These are phyloP conservation scores for Citrullus amarus DNA, from an alignment of 306 rosid genomes.

Conservation along the genomic window DNA sequence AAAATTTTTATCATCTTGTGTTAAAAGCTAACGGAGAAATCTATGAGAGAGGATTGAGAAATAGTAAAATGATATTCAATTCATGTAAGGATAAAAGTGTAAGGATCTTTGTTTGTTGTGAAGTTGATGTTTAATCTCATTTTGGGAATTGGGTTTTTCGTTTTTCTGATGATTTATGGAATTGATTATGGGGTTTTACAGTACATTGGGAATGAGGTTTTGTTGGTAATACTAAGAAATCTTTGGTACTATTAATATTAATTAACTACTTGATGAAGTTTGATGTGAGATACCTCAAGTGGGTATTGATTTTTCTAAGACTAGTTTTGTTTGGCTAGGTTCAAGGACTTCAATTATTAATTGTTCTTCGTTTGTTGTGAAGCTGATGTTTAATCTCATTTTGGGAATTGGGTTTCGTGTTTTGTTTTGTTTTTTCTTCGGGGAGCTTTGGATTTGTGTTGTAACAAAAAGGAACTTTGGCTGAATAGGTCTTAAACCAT, in stretches of 20 bases:
- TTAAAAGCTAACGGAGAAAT: too few relatives aligned
- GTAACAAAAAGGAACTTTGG: not conserved
- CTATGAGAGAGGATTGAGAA: too few relatives aligned
- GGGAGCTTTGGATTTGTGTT: not conserved
- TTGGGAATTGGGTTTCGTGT: not conserved
- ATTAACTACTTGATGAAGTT: not conserved
- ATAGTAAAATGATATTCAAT: too few relatives aligned
- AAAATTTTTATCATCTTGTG: too few relatives aligned
- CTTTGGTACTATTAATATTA: too few relatives aligned
- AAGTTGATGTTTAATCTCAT: not conserved
- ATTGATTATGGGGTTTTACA: not conserved
- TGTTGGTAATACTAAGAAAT: not conserved
- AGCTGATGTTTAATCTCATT: not conserved
- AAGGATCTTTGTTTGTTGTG: too few relatives aligned
- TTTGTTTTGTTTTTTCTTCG: not conserved
- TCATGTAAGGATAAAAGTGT: too few relatives aligned
- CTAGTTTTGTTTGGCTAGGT: not conserved
- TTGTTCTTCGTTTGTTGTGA: not conserved
- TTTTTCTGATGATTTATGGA: not conserved
- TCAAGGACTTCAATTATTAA: not conserved
- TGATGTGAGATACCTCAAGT: conserved; percentile 13
- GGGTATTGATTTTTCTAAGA: conserved; percentile 11
- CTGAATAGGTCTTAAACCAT: not conserved
- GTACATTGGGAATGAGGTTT: not conserved
- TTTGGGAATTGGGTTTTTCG: not conserved